These are phyloP conservation scores for Coniochaeta pulveracea DNA, from an alignment of 2,329 filamentous ascomycete species.

Conservation along the genomic window DNA sequence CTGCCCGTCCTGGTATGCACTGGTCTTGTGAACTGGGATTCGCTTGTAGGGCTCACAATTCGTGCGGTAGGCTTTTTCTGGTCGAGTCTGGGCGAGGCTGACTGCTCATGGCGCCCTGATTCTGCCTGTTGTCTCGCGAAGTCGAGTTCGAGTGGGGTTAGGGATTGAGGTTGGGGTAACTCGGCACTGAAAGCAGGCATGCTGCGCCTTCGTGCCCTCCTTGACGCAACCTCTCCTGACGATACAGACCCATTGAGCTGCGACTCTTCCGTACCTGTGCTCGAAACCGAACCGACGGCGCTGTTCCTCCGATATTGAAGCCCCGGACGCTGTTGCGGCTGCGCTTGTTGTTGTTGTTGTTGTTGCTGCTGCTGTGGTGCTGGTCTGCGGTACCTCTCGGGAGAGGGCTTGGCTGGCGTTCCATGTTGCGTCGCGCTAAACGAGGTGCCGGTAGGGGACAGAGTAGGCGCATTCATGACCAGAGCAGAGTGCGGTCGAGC, in stretches of 20 bases:
- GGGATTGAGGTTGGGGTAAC: slow-evolving; percentile 24
- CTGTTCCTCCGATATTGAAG: slow-evolving; percentile 37
- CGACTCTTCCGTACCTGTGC: slow-evolving; percentile 55
- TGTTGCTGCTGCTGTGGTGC: slow-evolving; percentile 31
- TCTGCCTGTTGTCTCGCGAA: slow-evolving; percentile 22
- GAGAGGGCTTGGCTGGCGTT: slow-evolving; percentile 53
- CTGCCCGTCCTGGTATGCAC: slow-evolving; percentile 40
- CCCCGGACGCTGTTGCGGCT: slow-evolving; percentile 35
- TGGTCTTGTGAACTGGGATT: slow-evolving; percentile 15
- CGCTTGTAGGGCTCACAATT: too few relatives aligned
- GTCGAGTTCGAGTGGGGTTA: slow-evolving; percentile 21
- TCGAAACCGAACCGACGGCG: slow-evolving; percentile 35
- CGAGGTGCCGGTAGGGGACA: slow-evolving; percentile 33
- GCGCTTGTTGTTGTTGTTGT: slow-evolving; percentile 10
- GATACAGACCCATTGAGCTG: slow-evolving; percentile 43
- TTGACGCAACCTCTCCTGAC: slow-evolving; percentile 58
- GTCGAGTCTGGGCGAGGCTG: slow-evolving; percentile 16
- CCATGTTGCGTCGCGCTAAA: slow-evolving; percentile 36
- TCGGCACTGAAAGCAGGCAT: slow-evolving; percentile 53
- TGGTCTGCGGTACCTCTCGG: slow-evolving; percentile 72
- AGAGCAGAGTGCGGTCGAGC: slow-evolving; percentile 32
- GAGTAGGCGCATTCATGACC: slow-evolving; percentile 24
- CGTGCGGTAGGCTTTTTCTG: slow-evolving; percentile 23
- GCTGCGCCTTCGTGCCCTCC: slow-evolving; percentile 72
- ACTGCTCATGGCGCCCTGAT: slow-evolving; percentile 18